A percentile compares a stretch with the other conserved stretches of the same genome.
Evolutionary conservation across 2,329 filamentous ascomycete genomes (phyloP).

Genomic region (Didymosphaeria variabile): DNA sequence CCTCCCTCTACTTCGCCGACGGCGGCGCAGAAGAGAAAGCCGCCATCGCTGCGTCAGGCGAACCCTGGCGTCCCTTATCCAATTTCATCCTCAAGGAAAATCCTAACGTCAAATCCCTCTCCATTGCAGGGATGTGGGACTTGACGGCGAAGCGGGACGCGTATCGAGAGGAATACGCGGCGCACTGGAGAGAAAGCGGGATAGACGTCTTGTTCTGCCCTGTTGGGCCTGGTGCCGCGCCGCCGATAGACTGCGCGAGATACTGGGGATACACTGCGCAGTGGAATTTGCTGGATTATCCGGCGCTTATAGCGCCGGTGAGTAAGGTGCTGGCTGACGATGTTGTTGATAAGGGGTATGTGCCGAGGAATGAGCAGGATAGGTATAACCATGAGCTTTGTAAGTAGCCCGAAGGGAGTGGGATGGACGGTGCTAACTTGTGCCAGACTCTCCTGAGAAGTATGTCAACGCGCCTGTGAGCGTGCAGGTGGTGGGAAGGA

Average conservation of each 20-base stretch:
- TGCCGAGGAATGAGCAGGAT: conserved; percentile 57
- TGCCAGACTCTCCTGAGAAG: conserved; percentile 51
- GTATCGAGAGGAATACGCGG: conserved; percentile 52
- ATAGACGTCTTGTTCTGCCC: conserved; percentile 69
- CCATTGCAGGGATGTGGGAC: conserved; percentile 53
- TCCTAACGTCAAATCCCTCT: conserved; percentile 49
- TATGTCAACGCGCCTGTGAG: conserved; percentile 60
- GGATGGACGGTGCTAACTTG: not conserved
- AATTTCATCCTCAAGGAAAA: conserved; percentile 63
- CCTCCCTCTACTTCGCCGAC: conserved; percentile 58
- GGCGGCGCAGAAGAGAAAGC: conserved; percentile 61
- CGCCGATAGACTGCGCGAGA: conserved; percentile 58
- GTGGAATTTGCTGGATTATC: conserved; percentile 75
- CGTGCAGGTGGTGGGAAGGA: conserved; percentile 61
- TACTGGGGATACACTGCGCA: conserved; percentile 71
- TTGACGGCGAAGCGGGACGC: conserved; percentile 49
- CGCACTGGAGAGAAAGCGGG: conserved; percentile 46
- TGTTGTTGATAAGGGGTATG: conserved; percentile 48
- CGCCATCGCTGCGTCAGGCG: conserved; percentile 61
- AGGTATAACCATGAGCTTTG: conserved; percentile 57
- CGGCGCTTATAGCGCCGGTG: conserved; percentile 67
- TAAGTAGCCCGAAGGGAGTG: conserved; percentile 35
- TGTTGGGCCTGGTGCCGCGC: conserved; percentile 61
- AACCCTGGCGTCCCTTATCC: conserved; percentile 65
- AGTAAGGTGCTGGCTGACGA: conserved; percentile 52